Percentiles rank a stretch among this genome's conserved stretches.
Evolutionary conservation across 768 basidiomycete genomes (phyloP).

Genomic region (Podaxis pistillaris): DNA sequence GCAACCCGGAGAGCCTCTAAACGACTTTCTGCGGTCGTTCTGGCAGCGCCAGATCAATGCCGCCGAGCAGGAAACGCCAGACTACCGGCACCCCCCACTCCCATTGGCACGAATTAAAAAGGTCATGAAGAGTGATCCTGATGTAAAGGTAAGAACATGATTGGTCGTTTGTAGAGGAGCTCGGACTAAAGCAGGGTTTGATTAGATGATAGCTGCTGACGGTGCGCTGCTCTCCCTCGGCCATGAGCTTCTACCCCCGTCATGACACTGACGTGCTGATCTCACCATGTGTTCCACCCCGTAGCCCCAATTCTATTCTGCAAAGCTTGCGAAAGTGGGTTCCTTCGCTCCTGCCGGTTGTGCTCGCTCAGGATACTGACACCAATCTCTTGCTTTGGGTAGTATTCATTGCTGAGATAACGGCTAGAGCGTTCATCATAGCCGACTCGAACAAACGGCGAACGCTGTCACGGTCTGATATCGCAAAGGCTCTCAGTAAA

Average conservation of each 20-base stretch:
- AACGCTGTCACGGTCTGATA: constrained; percentile 91
- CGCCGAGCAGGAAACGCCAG: constrained; percentile 86
- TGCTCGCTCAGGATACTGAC: not conserved
- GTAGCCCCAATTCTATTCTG: constrained; percentile 92
- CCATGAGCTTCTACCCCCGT: constrained; percentile 16
- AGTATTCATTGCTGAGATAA: constrained; percentile 99
- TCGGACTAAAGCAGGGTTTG: constrained; percentile 1
- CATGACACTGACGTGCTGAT: not conserved
- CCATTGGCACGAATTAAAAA: constrained; percentile 97
- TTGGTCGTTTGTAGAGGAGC: constrained; percentile 13
- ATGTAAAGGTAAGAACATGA: constrained; percentile 75
- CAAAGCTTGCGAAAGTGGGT: constrained; percentile 97
- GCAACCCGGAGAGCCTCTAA: constrained; percentile 81
- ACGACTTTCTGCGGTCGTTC: constrained; percentile 82
- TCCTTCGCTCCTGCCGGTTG: not conserved
- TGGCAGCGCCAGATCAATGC: constrained; percentile 89
- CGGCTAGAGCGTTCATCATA: constrained; percentile 91
- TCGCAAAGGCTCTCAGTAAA: constrained; percentile 88
- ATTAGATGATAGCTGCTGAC: constrained; percentile 96
- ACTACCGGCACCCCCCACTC: constrained; percentile 83
- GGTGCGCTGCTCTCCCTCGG: constrained; percentile 42
- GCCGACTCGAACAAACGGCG: constrained; percentile 95
- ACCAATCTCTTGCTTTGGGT: not conserved
- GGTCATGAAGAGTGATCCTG: constrained; percentile 98
- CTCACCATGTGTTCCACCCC: constrained; percentile 1